Percentiles rank a stretch among this genome's conserved stretches.
These are phyloP conservation scores for Sporobolomyces roseus DNA, from an alignment of 768 basidiomycete genomes.

Conservation along the genomic window DNA sequence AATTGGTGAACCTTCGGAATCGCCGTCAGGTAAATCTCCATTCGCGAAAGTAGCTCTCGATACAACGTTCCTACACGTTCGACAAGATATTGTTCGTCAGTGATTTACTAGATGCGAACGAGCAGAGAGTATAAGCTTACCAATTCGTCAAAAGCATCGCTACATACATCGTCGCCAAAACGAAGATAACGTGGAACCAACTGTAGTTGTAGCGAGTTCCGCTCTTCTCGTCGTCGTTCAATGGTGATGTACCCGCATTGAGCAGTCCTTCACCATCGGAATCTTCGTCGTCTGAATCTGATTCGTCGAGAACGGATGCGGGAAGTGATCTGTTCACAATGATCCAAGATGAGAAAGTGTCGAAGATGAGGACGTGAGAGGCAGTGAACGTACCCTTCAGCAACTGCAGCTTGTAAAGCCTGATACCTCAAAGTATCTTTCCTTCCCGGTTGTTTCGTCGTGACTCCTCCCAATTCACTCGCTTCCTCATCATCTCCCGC, in stretches of 20 bases:
- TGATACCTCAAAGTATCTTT: slow-evolving; percentile 55
- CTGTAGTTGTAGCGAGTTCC: slow-evolving; percentile 96
- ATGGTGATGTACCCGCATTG: slow-evolving; percentile 47
- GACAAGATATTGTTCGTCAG: background rate
- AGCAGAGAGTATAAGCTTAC: slow-evolving; percentile 54
- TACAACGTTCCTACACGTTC: background rate
- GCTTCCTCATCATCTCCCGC: slow-evolving; percentile 56
- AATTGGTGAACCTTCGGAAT: slow-evolving; percentile 51
- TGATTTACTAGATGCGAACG: background rate
- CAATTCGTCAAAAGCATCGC: slow-evolving; percentile 96
- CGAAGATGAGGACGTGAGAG: background rate
- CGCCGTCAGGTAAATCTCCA: background rate
- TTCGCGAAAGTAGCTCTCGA: slow-evolving; percentile 46
- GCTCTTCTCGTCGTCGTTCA: slow-evolving; percentile 80
- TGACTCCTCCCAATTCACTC: slow-evolving; percentile 7
- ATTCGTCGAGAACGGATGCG: slow-evolving; percentile 77
- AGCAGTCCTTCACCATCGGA: slow-evolving; percentile 54
- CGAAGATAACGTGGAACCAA: slow-evolving; percentile 98
- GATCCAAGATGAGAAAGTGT: background rate
- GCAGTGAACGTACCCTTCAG: slow-evolving; percentile 66
- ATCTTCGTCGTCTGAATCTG: slow-evolving; percentile 62
- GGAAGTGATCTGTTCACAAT: slow-evolving; percentile 75
- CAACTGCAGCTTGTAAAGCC: slow-evolving; percentile 88
- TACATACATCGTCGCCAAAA: slow-evolving; percentile 94
- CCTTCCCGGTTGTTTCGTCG: slow-evolving; percentile 39